phyloP scores from a whole-genome alignment of 352 stramenopile species.

The Phytophthora colocasiae region DNA sequence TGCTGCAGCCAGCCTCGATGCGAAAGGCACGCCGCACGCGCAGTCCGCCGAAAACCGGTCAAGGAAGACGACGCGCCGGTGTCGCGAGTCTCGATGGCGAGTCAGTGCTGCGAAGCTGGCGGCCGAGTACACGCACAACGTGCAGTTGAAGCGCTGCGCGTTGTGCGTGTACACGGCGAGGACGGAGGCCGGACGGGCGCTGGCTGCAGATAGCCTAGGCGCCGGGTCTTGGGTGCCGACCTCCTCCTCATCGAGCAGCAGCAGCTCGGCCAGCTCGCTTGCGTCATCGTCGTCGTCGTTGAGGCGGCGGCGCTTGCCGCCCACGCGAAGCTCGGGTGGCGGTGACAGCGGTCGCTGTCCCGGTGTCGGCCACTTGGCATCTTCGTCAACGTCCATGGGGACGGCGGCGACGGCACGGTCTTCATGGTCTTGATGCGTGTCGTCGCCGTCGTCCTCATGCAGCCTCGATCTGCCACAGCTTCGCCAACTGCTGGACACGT shows the following conservation, averaged over 20 bases:
- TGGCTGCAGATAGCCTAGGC: neutral
- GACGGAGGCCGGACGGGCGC: neutral
- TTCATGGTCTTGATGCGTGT: neutral
- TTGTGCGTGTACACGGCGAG: conserved; percentile 14
- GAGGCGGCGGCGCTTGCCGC: neutral
- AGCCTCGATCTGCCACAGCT: neutral
- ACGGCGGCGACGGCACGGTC: neutral
- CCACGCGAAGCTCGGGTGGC: neutral
- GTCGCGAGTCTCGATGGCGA: neutral
- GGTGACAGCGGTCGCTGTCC: neutral
- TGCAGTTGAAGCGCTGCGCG: conserved; percentile 7
- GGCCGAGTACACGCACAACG: conserved; percentile 10
- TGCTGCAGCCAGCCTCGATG: neutral
- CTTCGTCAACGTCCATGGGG: neutral
- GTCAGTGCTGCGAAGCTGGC: no score
- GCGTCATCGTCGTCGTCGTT: neutral
- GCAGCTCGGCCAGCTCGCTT: neutral
- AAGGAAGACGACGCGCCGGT: neutral
- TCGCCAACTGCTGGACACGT: neutral
- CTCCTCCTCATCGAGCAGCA: neutral
- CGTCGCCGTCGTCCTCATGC: neutral
- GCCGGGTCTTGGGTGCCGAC: neutral
- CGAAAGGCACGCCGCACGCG: neutral
- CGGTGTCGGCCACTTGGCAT: neutral
- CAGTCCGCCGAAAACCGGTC: neutral